Evolutionary conservation across 768 basidiomycete species (phyloP).

Genomic region (Boletus tylopilopsis): DNA sequence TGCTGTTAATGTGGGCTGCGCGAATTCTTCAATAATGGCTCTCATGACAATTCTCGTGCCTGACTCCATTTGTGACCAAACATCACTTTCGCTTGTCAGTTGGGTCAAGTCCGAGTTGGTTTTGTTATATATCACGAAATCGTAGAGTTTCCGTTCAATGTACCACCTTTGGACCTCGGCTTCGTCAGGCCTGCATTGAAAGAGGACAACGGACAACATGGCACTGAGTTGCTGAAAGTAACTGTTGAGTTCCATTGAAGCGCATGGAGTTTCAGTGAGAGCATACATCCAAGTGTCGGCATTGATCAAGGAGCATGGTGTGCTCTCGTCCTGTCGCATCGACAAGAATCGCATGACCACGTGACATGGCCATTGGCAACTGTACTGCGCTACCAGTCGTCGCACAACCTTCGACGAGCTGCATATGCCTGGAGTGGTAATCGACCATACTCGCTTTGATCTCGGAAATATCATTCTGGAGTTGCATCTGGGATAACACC

Average conservation of each 20-base stretch:
- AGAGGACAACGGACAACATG: background rate
- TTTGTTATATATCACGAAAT: slow-evolving; percentile 1
- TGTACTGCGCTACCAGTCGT: background rate
- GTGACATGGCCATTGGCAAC: background rate
- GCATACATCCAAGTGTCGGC: background rate
- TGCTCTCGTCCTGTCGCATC: slow-evolving; percentile 3
- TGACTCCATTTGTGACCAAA: background rate
- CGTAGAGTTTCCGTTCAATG: background rate
- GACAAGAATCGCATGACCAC: background rate
- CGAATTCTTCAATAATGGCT: background rate
- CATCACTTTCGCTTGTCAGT: background rate
- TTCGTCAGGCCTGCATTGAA: background rate
- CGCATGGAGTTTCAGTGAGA: background rate
- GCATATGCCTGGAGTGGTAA: background rate
- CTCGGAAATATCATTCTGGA: background rate
- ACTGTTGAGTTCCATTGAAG: background rate
- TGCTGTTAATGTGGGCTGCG: background rate
- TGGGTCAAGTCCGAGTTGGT: background rate
- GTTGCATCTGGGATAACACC: slow-evolving; percentile 1
- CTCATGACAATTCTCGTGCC: slow-evolving; percentile 3
- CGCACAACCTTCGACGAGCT: background rate
- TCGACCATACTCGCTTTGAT: background rate
- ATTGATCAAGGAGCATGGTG: slow-evolving; percentile 1
- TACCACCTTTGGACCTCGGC: slow-evolving; percentile 1
- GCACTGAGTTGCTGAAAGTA: background rate